Conservation (phyloP, 768 basidiomycete species). For the Leccinum disarticulatum region DNA sequence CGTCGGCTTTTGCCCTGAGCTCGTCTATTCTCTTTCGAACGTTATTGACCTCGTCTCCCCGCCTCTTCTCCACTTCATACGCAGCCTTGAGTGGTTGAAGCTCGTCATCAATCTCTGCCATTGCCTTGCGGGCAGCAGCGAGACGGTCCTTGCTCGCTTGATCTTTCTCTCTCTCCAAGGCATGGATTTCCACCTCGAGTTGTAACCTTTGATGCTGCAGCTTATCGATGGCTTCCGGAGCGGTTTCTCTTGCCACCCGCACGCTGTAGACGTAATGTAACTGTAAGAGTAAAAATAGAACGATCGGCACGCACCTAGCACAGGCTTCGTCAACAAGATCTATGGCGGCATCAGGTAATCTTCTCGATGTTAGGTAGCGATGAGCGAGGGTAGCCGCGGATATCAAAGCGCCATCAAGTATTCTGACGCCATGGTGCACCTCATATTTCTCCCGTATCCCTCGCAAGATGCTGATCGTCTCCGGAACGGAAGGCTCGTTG, state of each 20-base stretch:
- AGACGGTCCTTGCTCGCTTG: conserved; percentile 83
- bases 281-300: background rate
- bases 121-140: conserved; percentile 66
- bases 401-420: conserved; percentile 86
- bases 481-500: conserved; percentile 85
- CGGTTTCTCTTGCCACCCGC: conserved; percentile 90
- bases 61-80: conserved; percentile 83
- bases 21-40: conserved; percentile 86
- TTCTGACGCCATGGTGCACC: conserved; percentile 88
- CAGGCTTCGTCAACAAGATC: conserved; percentile 93
- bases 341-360: conserved; percentile 84
- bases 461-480: conserved; percentile 90
- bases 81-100: conserved; percentile 79
- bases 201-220: conserved; percentile 87
- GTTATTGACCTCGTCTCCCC: conserved; percentile 76
- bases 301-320: conserved; percentile 57
- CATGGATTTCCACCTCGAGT: conserved; percentile 93
- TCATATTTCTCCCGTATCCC: conserved; percentile 95
- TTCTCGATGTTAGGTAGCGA: conserved; percentile 83
- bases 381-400: conserved; percentile 88
- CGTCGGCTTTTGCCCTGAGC: conserved; percentile 86
- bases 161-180: conserved; percentile 91
- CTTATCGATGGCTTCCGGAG: conserved; percentile 91
- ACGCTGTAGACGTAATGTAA: conserved; percentile 45
- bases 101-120: conserved; percentile 83